These are phyloP conservation scores for Scheffersomyces insectosa DNA, from an alignment of 1,139 yeast genomes.

Conservation along the genomic window DNA sequence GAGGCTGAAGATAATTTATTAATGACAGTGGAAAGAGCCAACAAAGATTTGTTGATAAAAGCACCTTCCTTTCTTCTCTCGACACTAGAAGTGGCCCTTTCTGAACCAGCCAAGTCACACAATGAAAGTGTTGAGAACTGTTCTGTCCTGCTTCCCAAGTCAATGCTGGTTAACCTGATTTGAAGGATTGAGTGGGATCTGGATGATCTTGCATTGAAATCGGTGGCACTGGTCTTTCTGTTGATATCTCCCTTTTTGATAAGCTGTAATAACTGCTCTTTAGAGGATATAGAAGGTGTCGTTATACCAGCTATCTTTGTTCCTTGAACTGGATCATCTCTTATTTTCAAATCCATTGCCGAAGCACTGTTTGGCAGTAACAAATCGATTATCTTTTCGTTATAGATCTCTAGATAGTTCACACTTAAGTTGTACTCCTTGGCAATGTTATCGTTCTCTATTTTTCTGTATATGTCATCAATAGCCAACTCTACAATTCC, in stretches of 20 bases:
- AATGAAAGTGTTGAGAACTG: constrained; percentile 69
- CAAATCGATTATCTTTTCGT: constrained; percentile 80
- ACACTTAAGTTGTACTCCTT: constrained; percentile 49
- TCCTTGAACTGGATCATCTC: constrained; percentile 76
- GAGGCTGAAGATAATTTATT: constrained; percentile 60
- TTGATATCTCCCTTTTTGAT: constrained; percentile 71
- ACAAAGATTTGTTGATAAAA: constrained; percentile 82
- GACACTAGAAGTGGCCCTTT: constrained; percentile 77
- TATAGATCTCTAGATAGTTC: constrained; percentile 86
- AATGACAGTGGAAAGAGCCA: constrained; percentile 88
- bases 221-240: constrained; percentile 85
- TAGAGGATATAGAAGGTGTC: constrained; percentile 55
- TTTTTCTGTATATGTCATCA: constrained; percentile 58
- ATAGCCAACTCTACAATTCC: constrained; percentile 82
- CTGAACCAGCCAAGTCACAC: constrained; percentile 97
- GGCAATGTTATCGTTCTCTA: constrained; percentile 29
- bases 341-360: constrained; percentile 58
- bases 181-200: constrained; percentile 93
- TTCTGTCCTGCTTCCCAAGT: constrained; percentile 40
- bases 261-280: constrained; percentile 60
- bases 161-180: constrained; percentile 53
- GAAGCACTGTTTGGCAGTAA: constrained; percentile 32
- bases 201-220: constrained; percentile 80
- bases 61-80: constrained; percentile 93
- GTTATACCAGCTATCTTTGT: constrained; percentile 76